Evolutionary conservation across 1,139 yeast genomes (phyloP).

Genomic region (Hansenula lynferdii): DNA sequence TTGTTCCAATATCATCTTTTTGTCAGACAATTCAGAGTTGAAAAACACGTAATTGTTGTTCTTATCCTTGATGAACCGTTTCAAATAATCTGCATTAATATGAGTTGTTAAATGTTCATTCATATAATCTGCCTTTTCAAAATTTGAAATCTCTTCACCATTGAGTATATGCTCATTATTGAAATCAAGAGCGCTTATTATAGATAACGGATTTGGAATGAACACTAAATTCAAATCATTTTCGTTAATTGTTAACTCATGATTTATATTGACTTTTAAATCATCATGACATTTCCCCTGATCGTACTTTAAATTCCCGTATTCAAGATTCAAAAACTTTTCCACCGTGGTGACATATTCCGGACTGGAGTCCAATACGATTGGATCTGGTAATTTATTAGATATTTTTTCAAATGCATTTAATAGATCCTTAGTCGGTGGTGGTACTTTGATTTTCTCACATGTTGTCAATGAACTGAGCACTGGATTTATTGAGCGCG

Average conservation of each 20-base stretch:
- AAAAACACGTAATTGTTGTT: conserved; percentile 5
- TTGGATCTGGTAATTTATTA: conserved; percentile 7
- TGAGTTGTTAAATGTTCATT: neutral
- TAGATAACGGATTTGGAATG: conserved; percentile 15
- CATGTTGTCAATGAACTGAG: conserved; percentile 8
- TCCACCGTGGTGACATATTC: conserved; percentile 4
- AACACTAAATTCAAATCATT: conserved; percentile 7
- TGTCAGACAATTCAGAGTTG: conserved; percentile 10
- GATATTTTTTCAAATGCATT: conserved; percentile 7
- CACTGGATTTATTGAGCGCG: conserved; percentile 4
- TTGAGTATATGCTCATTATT: conserved; percentile 9
- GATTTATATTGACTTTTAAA: conserved; percentile 4
- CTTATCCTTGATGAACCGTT: conserved; percentile 1
- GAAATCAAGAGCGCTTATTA: conserved; percentile 7
- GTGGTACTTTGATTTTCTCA: conserved; percentile 9
- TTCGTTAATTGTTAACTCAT: neutral
- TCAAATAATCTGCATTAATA: conserved; percentile 1
- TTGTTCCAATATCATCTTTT: conserved; percentile 6
- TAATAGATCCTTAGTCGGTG: conserved; percentile 10
- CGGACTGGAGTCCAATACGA: conserved; percentile 5
- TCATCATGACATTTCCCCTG: conserved; percentile 1
- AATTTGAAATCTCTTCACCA: conserved; percentile 6
- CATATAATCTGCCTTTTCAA: conserved; percentile 6
- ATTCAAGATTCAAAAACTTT: conserved; percentile 1
- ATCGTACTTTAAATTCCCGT: conserved; percentile 2